Base-by-base conservation (phyloP, 2,329 filamentous ascomycete genomes). In the Stemphylium beticola region DNA sequence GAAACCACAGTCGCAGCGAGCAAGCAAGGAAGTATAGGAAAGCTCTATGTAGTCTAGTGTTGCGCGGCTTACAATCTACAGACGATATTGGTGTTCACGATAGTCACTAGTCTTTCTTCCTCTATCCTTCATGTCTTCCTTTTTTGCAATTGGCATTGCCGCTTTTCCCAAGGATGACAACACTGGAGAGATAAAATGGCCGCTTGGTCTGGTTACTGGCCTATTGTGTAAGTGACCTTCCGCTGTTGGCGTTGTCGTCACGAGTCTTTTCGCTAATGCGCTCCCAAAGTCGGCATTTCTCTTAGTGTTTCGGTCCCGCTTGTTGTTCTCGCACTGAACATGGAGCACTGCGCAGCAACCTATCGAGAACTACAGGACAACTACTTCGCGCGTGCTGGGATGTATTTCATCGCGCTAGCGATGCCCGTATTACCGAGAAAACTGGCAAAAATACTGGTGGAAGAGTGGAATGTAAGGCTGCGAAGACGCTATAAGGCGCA, bases 21-120 rank as follows among this genome's bases (percentile, higher is more conserved):
- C 20, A 61, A 54, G 24, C 58, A 61, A 44, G 58, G 55, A 17
- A 56, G 59, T 36, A 22, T 47, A 20, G 14, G 44, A 11, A 10
- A 4, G 6, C 22, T 12, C 12, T 6, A 15, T 11, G 4, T 2
- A 14, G 11, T 4, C 36, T 11, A 1, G 22, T 11, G 7, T 4
- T 20, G n/a, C 7, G 5, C n/a, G 22, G 20, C 34, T 47, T 15
- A 44, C 34, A 44, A 24, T n/a, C 7, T 10, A 24, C 36, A 47
- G 46, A 59, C 49, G 1, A 43, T 61, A 2, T 33, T 61, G 2
- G 58, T 61, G 1, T 61, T 61, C 36, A 61, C 58, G 10, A 38
- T 54, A 7, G 52, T 61, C 3, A 59, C 57, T 61, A 17, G 34
- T 61, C 3, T 61, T 61, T 26, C 55, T 61, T 10, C 58, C 55